Evolutionary conservation across 2,329 filamentous ascomycete species (phyloP), one percentile per base, ranked within the genome.

Genomic region (Monilinia aucupariae): DNA sequence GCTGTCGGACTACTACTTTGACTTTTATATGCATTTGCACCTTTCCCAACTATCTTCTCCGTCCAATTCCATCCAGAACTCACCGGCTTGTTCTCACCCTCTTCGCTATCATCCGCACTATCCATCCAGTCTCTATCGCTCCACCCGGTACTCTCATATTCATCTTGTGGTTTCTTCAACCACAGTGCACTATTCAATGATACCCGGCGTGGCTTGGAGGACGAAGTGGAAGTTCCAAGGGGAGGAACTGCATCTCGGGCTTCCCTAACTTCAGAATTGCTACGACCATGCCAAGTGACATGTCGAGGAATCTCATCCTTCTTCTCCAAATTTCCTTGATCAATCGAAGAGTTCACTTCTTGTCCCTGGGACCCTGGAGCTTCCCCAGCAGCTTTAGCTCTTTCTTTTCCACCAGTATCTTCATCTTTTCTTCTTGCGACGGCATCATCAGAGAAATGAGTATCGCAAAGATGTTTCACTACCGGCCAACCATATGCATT

Each of bases 401-500:
- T 83, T 71, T 96, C 92, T 0, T 76, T 75, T n/a, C 80, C 82
- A 49, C 80, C 77, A 73, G 91, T 88, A 39, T 87, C 76, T 55
- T 89, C 85, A 70, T 92, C 89, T 1, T 85, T 80, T 0, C 83
- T 86, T 20, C 82, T 80, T 0, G 89, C 87, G 1, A 82, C 77
- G 54, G 83, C 83, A 0, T 85, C 86, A 72, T 96, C 89, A 61
- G 86, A 89, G 74, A 99, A 99, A 76, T 99, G 94, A 0, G 91
- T 92, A 71, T 97, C 92, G 59, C 94, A 93, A 25, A 97, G 78
- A 76, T 99, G 94, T 76, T 97, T 92, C 56, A 97, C 80, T 0
- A 99, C 94, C 0, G 94, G 94, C 94, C 94, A 99, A 2, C 94
- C 94, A 71, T 96, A 96, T 0, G 94, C 94, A 72, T 99, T 99